These are phyloP conservation scores for Puccinia novopanici DNA, from an alignment of 1,284 basidiomycete genomes.

Conservation along the genomic window DNA sequence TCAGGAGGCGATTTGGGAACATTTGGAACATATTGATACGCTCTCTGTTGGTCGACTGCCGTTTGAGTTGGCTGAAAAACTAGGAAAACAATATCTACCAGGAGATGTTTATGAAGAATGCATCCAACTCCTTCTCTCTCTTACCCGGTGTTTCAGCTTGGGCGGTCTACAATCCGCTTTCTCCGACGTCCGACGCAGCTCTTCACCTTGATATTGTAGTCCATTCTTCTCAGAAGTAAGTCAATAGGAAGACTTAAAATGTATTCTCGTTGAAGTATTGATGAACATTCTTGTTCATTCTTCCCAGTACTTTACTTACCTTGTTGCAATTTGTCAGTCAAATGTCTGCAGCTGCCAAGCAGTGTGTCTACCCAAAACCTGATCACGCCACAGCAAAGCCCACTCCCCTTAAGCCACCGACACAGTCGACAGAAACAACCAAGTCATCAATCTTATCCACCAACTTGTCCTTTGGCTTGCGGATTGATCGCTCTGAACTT, in stretches of 20 bases:
- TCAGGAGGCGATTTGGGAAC: no score
- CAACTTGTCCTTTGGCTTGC: conserved; percentile 33
- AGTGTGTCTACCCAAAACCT: conserved; percentile 16
- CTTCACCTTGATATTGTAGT: conserved; percentile 37
- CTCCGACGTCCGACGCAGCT: conserved; percentile 18
- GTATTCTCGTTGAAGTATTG: background rate
- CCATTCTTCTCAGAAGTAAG: conserved; percentile 41
- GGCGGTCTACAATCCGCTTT: conserved; percentile 34
- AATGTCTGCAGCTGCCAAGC: conserved; percentile 39
- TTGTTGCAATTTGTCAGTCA: conserved; percentile 39
- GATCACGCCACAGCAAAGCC: background rate
- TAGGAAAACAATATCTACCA: no score
- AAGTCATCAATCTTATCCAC: conserved; percentile 40
- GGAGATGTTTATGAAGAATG: no score
- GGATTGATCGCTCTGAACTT: conserved; percentile 41
- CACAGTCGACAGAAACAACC: background rate
- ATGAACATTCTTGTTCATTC: background rate
- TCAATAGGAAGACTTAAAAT: background rate
- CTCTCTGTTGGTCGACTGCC: no score
- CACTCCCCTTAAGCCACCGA: conserved; percentile 14
- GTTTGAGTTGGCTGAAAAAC: no score
- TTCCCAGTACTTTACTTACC: conserved; percentile 26
- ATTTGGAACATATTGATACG: no score
- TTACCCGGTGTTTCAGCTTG: conserved; percentile 38
- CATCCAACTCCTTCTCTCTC: no score